Percentiles rank a stretch among this genome's conserved stretches.
phyloP scores from a whole-genome alignment of 257 asterid genomes.

The Forsythia viridissima region DNA sequence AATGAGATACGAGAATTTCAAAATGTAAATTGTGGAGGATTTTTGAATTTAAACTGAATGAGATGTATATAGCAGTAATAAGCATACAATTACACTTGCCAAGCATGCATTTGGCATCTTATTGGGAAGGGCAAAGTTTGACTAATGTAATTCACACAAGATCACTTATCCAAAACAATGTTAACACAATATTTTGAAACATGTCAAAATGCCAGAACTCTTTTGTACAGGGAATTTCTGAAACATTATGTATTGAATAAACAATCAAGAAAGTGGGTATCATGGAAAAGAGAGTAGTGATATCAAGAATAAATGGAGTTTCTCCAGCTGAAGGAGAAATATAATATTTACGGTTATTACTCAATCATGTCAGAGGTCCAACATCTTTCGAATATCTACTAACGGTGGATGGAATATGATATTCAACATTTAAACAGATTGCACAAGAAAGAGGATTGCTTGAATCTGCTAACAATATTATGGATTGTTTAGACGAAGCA shows the following conservation, averaged over 20 bases:
- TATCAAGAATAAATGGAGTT: too few species aligned
- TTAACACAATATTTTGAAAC: neutral
- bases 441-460: too few species aligned
- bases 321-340: too few species aligned
- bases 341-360: too few species aligned
- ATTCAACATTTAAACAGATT: too few species aligned
- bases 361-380: too few species aligned
- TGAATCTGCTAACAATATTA: too few species aligned
- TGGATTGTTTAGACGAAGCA: too few species aligned
- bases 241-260: neutral
- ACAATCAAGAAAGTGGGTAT: too few species aligned
- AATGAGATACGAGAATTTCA: neutral
- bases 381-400: too few species aligned
- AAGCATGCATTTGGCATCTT: neutral
- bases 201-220: neutral
- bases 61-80: neutral
- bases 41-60: constrained; percentile 16
- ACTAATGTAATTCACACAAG: neutral
- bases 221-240: neutral
- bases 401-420: too few species aligned
- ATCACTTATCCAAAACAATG: neutral
- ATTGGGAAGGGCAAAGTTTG: neutral
- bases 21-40: neutral
- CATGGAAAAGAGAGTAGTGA: too few species aligned
- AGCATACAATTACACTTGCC: constrained; percentile 7